Percentiles rank a stretch among this genome's conserved stretches.
Conservation (phyloP, 1,284 basidiomycete genomes). For the Rhodotorula sp. region DNA sequence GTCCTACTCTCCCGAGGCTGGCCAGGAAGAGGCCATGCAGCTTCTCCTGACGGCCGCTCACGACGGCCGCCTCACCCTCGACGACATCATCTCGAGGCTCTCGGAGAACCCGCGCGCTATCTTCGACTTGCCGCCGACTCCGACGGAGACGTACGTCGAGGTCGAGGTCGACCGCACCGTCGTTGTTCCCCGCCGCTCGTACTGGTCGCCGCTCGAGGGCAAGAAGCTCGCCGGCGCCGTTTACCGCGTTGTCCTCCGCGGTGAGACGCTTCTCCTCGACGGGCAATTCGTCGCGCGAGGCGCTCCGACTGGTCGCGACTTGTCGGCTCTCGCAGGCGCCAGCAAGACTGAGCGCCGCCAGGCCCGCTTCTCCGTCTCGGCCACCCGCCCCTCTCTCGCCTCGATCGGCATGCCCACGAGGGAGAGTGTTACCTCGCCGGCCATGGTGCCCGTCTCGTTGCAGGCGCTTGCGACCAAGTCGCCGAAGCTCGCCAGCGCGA, state of each 20-base stretch:
- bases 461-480: constrained; percentile 29
- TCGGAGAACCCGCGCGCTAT: constrained; percentile 91
- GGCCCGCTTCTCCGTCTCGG: constrained; percentile 44
- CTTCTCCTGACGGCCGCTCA: constrained; percentile 83
- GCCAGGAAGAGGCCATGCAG: constrained; percentile 83
- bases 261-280: constrained; percentile 88
- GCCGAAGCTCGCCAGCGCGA: constrained; percentile 34
- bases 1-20: constrained; percentile 67
- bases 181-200: constrained; percentile 48
- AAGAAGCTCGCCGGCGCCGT: constrained; percentile 69
- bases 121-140: constrained; percentile 80
- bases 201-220: constrained; percentile 83
- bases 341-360: constrained; percentile 39
- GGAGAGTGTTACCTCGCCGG: constrained; percentile 42
- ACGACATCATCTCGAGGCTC: constrained; percentile 75
- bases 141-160: constrained; percentile 83
- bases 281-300: constrained; percentile 62
- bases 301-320: constrained; percentile 66
- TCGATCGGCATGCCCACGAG: constrained; percentile 39
- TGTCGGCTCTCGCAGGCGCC: constrained; percentile 64
- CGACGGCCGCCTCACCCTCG: constrained; percentile 73
- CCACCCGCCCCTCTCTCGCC: constrained; percentile 39
- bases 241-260: constrained; percentile 87
- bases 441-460: constrained; percentile 36
- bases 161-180: constrained; percentile 80